Evolutionary conservation across 805 yeast species (phyloP).

Genomic region (Starmerella bombicola): DNA sequence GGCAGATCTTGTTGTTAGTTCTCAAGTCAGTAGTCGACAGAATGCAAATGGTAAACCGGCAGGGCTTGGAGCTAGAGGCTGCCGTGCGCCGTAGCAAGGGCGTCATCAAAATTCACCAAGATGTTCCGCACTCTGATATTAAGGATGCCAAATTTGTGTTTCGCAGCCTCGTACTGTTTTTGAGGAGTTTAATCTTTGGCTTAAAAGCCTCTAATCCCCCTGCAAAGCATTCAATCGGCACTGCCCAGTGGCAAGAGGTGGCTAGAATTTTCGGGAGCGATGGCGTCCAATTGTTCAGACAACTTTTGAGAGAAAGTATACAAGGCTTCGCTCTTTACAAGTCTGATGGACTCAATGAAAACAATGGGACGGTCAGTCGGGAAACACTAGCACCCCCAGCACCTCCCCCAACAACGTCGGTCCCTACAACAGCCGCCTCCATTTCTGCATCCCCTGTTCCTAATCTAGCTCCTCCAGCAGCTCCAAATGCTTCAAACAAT

Average conservation of each 20-base stretch:
- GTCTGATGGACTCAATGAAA: background rate
- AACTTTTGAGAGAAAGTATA: slow-evolving; percentile 72
- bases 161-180: slow-evolving; percentile 76
- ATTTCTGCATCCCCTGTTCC: background rate
- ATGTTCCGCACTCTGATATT: slow-evolving; percentile 46
- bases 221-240: slow-evolving; percentile 39
- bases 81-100: slow-evolving; percentile 32
- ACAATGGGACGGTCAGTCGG: background rate
- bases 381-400: background rate
- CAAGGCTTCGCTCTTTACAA: slow-evolving; percentile 70
- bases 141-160: slow-evolving; percentile 82
- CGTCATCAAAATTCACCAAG: slow-evolving; percentile 41
- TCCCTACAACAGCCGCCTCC: background rate
- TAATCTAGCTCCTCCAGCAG: background rate
- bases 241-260: slow-evolving; percentile 59
- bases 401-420: background rate
- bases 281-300: slow-evolving; percentile 65
- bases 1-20: slow-evolving; percentile 73
- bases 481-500: slow-evolving; percentile 24
- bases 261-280: slow-evolving; percentile 76
- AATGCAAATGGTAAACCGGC: slow-evolving; percentile 56
- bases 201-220: slow-evolving; percentile 83
- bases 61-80: slow-evolving; percentile 16
- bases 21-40: slow-evolving; percentile 80
- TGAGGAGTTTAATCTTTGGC: slow-evolving; percentile 81